Evolutionary conservation across 768 basidiomycete species (phyloP), one percentile per base, ranked within the genome.

Genomic region (Termitomyces sp.): DNA sequence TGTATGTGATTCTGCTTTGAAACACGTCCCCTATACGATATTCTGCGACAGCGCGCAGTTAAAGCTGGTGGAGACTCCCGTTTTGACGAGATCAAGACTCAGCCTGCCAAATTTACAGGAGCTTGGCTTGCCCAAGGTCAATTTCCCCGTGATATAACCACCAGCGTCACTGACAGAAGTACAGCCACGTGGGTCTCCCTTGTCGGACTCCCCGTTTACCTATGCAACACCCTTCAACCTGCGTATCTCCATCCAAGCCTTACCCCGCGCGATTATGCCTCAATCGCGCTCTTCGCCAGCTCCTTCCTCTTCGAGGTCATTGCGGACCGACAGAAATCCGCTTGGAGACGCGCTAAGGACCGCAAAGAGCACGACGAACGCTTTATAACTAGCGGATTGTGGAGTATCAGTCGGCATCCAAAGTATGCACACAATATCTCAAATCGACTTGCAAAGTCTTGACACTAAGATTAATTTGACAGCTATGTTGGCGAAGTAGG

Each of bases 361-460:
- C 75, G 75, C 17, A 87, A 88, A 70, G 72, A 85, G 61, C 89
- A 92, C 67, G 80, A 88, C 50, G 85, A 91, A 64, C 79, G 82
- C 66, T 91, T 92, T 68, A 87, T 91, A 60, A 81, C 81, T 8
- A 76, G 74, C 34, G 90, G 90, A 1, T 71, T 91, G 17, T 94
- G 89, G 89, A 74, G 79, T 25, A 69, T 83, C 49, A 86, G 83
- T 65, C 74, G 90, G 31, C 91, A 91, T 66, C 90, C 90, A 25
- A 92, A 91, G 89, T 91, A 69, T 43, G 79, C 69, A 17, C 46
- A 11, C 4, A 38, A 29, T n/a, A 11, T 2, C 6, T 29, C 14
- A 9, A 53, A 38, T 38, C 3, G 0, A 37, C 5, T 10, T 12
- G 12, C 1, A 31, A 32, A 10, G 7, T 3, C 15, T 54, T 8